Base-by-base conservation (phyloP, 352 stramenopile species). In the Pythium plurisporium region DNA sequence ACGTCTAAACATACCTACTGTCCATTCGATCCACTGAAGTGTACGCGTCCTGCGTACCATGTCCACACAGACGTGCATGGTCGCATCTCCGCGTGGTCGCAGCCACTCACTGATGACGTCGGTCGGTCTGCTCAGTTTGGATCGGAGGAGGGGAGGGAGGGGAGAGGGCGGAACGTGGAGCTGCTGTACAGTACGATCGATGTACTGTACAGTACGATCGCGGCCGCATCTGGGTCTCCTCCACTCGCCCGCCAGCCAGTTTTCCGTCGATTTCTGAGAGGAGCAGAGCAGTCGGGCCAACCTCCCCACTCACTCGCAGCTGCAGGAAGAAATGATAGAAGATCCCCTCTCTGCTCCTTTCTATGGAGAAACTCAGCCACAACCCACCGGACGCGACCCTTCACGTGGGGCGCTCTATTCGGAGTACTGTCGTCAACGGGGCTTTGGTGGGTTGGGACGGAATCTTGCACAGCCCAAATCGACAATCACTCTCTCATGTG, bases 321-420 rank as follows among this genome's bases (percentile, higher is more conserved):
- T 60, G 59, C 49, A 50, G 40, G 52, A 58, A 67, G 45, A 57
- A 67, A 64, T 20, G 48, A 67, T 67, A 52, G 59, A 67, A 67
- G 46, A 62, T 60, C 49, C 50, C n/a, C n/a, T n/a, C n/a, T n/a
- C n/a, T n/a, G 7, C 26, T 26, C 17, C 12, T 23, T 33, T 47
- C 36, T 25, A 15, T 22, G 19, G 19, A 20, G 23, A 44, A 60
- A 57, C 55, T 60, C 50, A 60, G 49, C 41, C 42, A 61, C 30
- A 46, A 47, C 49, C 50, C 37, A 47, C 49, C 12, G 36, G 40
- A 40, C 33, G 59, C 59, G 59, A 53, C 59, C 45, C 59, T 67
- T 67, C 59, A 57, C 23, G 23, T 6, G 45, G 17, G 20, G 45
- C 51, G 44, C 45, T 62, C 59, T 67, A 66, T 53, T 66, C 14